A percentile compares a stretch with the other conserved stretches of the same genome.
phyloP scores from a whole-genome alignment of 1,139 yeast genomes.

The Blastobotrys aristatus region DNA sequence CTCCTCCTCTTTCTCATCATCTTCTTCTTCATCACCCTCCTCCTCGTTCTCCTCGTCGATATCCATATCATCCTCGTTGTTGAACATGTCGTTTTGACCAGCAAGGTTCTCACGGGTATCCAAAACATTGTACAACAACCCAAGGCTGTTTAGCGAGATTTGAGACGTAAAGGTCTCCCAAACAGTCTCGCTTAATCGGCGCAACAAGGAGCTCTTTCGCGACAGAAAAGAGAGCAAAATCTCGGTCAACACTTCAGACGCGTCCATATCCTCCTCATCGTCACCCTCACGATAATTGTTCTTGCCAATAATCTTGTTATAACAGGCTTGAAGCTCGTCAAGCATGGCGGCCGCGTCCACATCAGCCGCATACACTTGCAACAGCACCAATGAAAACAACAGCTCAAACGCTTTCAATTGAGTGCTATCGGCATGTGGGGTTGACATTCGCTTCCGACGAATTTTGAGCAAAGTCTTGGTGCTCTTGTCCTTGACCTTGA shows the following conservation, averaged over 20 bases:
- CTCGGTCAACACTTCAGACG: slow-evolving; percentile 68
- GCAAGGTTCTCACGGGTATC: slow-evolving; percentile 71
- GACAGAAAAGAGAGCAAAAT: slow-evolving; percentile 71
- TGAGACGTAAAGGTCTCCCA: slow-evolving; percentile 64
- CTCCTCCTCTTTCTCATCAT: slow-evolving; percentile 31
- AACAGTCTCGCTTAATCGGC: slow-evolving; percentile 64
- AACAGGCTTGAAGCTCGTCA: slow-evolving; percentile 54
- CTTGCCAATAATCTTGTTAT: slow-evolving; percentile 31
- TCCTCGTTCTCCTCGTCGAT: slow-evolving; percentile 38
- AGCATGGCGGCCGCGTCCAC: slow-evolving; percentile 69
- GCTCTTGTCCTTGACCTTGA: slow-evolving; percentile 47
- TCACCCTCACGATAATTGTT: slow-evolving; percentile 32
- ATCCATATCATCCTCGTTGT: slow-evolving; percentile 44
- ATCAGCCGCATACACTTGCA: slow-evolving; percentile 74
- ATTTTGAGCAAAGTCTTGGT: slow-evolving; percentile 47
- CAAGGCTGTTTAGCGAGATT: slow-evolving; percentile 48
- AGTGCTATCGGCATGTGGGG: slow-evolving; percentile 39
- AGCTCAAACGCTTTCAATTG: slow-evolving; percentile 59
- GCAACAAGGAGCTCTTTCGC: slow-evolving; percentile 63
- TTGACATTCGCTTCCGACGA: slow-evolving; percentile 36
- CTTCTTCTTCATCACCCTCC: slow-evolving; percentile 35
- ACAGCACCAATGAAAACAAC: slow-evolving; percentile 67
- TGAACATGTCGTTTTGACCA: slow-evolving; percentile 76
- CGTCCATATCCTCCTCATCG: slow-evolving; percentile 37
- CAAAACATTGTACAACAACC: slow-evolving; percentile 61